Percentiles rank a stretch among this genome's conserved stretches.
These are phyloP conservation scores for Aspergillus affinis DNA, from an alignment of 495 filamentous ascomycete genomes.

Conservation along the genomic window DNA sequence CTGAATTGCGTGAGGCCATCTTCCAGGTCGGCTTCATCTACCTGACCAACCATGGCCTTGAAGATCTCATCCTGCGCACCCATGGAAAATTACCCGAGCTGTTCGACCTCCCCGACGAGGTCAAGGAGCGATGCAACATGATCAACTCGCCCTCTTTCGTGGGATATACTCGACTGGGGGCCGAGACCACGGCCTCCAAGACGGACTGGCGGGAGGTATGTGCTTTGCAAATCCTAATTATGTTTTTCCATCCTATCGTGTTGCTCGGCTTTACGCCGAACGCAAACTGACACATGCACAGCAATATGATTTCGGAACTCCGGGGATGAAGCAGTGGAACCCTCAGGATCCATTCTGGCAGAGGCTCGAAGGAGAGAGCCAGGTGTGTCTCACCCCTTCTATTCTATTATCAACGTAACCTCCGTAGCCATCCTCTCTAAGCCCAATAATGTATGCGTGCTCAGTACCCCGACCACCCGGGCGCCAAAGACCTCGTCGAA, in stretches of 20 bases:
- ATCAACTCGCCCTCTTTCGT: constrained; percentile 68
- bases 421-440: neutral
- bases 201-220: constrained; percentile 44
- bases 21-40: constrained; percentile 92
- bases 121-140: constrained; percentile 84
- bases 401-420: too few relatives aligned
- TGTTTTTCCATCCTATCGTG: neutral
- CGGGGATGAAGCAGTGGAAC: constrained; percentile 32
- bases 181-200: constrained; percentile 45
- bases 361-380: constrained; percentile 43
- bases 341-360: constrained; percentile 78
- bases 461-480: constrained; percentile 56
- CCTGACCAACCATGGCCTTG: constrained; percentile 80
- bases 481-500: constrained; percentile 71
- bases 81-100: constrained; percentile 70
- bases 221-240: neutral
- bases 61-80: constrained; percentile 66
- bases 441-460: neutral
- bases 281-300: constrained; percentile 11
- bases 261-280: neutral
- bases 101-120: constrained; percentile 74
- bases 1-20: constrained; percentile 71
- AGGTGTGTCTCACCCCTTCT: constrained; percentile 20
- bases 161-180: constrained; percentile 49
- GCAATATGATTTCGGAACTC: constrained; percentile 48